A percentile compares a stretch with the other conserved stretches of the same genome.
Evolutionary conservation across 306 rosid genomes (phyloP).

Genomic region (Dalbergia cochinchinensis): DNA sequence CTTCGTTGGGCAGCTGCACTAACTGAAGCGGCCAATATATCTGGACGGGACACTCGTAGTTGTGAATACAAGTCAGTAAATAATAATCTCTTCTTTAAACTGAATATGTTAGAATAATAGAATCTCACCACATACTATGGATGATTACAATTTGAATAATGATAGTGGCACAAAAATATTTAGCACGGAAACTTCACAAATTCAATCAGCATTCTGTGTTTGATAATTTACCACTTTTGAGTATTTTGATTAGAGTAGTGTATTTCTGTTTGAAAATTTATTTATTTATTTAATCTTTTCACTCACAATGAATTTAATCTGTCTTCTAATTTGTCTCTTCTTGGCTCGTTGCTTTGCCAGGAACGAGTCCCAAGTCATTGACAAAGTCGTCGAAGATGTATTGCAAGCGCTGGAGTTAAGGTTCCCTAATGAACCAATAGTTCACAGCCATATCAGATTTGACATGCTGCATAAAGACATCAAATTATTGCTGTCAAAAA

Average conservation of each 20-base stretch:
- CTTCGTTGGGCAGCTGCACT: background rate
- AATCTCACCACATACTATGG: too few species aligned
- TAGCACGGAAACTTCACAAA: too few species aligned
- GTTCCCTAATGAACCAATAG: background rate
- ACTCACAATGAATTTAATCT: background rate
- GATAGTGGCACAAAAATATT: too few species aligned
- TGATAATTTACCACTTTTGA: background rate
- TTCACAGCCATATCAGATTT: constrained; percentile 16
- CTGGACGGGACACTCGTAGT: constrained; percentile 9
- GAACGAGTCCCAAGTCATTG: constrained; percentile 3
- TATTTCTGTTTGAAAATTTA: too few species aligned
- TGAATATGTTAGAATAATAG: too few species aligned
- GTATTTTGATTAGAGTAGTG: background rate
- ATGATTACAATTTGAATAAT: too few species aligned
- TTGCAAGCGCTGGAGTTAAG: background rate
- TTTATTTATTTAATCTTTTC: too few species aligned
- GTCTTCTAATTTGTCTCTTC: background rate
- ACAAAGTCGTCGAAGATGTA: constrained; percentile 3
- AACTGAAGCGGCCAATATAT: constrained; percentile 9
- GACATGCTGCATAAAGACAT: background rate
- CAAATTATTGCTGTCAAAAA: background rate
- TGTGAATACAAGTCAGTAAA: background rate
- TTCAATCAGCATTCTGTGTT: too few species aligned
- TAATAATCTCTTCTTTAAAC: too few species aligned
- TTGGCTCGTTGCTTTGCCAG: background rate